Evolutionary conservation across 768 basidiomycete genomes (phyloP).

Genomic region (Boletus sensibilis): DNA sequence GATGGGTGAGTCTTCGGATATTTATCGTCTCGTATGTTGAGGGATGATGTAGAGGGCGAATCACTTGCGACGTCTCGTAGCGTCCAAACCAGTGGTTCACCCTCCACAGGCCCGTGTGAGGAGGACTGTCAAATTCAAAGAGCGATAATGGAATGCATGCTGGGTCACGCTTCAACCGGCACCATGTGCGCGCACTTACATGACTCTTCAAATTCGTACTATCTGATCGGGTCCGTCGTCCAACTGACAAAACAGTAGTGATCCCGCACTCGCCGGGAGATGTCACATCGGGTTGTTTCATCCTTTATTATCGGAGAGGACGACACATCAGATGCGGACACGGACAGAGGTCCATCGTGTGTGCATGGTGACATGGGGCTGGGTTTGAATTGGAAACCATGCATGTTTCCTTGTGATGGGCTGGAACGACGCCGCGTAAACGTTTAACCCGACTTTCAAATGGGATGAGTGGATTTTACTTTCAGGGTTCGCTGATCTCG

Average conservation of each 20-base stretch:
- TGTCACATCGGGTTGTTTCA: neutral
- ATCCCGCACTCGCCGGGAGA: neutral
- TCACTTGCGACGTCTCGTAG: no score
- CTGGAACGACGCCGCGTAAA: constrained; percentile 1
- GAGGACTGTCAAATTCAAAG: neutral
- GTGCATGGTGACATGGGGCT: neutral
- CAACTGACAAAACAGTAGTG: neutral
- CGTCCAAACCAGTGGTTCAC: neutral
- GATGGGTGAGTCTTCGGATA: neutral
- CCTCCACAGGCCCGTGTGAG: neutral
- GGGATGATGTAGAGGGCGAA: no score
- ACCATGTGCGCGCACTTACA: neutral
- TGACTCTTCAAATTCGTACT: neutral
- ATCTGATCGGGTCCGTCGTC: constrained; percentile 4
- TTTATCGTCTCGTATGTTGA: neutral
- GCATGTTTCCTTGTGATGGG: neutral
- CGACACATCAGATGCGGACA: neutral
- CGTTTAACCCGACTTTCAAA: constrained; percentile 10
- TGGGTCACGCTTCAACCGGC: neutral
- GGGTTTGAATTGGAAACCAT: constrained; percentile 1
- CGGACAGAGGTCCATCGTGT: neutral
- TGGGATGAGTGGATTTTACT: neutral
- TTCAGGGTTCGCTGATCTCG: constrained; percentile 6
- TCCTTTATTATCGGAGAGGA: neutral
- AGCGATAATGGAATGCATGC: neutral